phyloP scores from a whole-genome alignment of 106 monocot genomes.

The Apostasia shenzhenica region DNA sequence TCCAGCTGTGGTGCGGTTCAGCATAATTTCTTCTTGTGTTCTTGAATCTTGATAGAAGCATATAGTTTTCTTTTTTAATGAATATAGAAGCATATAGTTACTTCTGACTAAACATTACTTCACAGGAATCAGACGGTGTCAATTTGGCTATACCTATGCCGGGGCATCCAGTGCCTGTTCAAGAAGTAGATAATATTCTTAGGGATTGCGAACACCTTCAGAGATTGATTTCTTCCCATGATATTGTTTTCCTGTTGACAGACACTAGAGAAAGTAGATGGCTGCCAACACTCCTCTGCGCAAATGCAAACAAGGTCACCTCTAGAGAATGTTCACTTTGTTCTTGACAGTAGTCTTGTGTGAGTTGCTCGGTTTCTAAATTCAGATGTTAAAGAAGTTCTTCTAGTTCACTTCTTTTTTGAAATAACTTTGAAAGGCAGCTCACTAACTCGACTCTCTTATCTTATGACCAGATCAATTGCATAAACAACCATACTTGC shows the following conservation, averaged over 20 bases:
- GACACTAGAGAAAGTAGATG: conserved; percentile 98
- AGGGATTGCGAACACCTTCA: conserved; percentile 69
- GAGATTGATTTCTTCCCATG: conserved; percentile 70
- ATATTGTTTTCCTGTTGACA: conserved; percentile 81
- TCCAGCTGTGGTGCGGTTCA: conserved; percentile 64
- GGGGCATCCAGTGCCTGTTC: conserved; percentile 69
- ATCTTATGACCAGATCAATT: too few relatives aligned
- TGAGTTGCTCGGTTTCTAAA: too few relatives aligned
- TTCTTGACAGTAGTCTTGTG: too few relatives aligned
- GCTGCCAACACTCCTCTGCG: conserved; percentile 90
- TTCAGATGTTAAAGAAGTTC: too few relatives aligned
- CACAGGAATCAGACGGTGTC: conserved; percentile 80
- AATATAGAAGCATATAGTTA: neutral
- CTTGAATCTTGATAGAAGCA: neutral
- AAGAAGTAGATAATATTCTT: conserved; percentile 50
- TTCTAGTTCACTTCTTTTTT: too few relatives aligned
- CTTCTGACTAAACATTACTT: conserved; percentile 6
- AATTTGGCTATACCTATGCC: conserved; percentile 88
- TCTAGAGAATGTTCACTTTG: too few relatives aligned
- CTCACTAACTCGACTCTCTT: too few relatives aligned
- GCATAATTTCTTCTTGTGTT: neutral
- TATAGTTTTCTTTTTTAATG: too few relatives aligned
- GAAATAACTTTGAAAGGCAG: too few relatives aligned
- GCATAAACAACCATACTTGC: too few relatives aligned
- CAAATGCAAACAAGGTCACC: conserved; percentile 69